Base-by-base conservation (phyloP, 139 green algal genomes). In the Picochlorum sp. region DNA sequence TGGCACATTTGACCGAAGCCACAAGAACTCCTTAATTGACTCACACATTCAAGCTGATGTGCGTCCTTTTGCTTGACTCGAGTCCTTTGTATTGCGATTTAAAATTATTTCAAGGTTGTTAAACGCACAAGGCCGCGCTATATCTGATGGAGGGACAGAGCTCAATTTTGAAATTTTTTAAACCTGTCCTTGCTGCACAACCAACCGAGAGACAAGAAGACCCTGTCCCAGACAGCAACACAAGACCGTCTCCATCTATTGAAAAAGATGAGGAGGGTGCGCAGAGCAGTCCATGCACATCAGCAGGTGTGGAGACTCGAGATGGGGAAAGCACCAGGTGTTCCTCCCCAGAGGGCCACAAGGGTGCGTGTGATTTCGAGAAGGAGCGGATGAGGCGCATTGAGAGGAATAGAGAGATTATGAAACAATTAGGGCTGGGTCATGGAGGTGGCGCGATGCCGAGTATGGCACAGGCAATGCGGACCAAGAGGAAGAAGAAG, bases 61-160 rank as follows among this genome's bases (percentile, higher is more conserved):
- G 26, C 0, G 26, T 30, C 26, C 26, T 26, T 30, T 30, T 30
- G 26, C 26, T 4, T 0, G 45, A 50, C 15, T 16, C 14, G 45
- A 10, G 45, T 16, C 14, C 14, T 20, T 50, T 15, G 0, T 7
- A 50, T 26, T 26, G 24, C 2, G 24, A 26, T 52, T 21, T 13
- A 52, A 52, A 52, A 23, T 0, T 9, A 0, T 4, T 52, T 52
- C 7, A 18, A 52, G 24, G 16, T 16, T 7, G 7, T 24, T 18
- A 9, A 20, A 54, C n/a, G 18, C 10, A 20, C n/a, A 54, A 54
- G 16, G 5, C 23, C 16, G 15, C 16, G 18, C 8, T 21, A 34
- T 49, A 14, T 9, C n/a, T 69, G 30, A 44, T 78, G 18, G 62
- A 74, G 11, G 71, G 76, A 24, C 63, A 54, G 13, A 54, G 47